phyloP scores from a whole-genome alignment of 2,329 filamentous ascomycete genomes.

The Ophiocordyceps camponoti-leonardi region DNA sequence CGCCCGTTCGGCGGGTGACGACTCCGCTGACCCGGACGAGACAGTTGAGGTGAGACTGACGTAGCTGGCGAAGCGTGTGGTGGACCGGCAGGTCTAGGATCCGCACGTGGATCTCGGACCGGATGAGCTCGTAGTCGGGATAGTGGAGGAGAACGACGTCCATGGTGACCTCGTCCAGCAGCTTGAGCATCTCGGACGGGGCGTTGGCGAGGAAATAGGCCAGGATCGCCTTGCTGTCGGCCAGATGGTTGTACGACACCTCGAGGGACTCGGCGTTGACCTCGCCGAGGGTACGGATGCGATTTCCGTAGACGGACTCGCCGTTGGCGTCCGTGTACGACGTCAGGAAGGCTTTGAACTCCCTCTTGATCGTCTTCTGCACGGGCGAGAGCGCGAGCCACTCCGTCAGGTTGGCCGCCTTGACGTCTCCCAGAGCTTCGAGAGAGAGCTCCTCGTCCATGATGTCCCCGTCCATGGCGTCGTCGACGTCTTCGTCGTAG shows the following conservation, averaged over 20 bases:
- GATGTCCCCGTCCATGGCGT: constrained; percentile 81
- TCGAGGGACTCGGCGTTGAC: constrained; percentile 92
- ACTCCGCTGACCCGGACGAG: constrained; percentile 88
- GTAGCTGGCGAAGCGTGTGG: constrained; percentile 86
- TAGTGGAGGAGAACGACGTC: constrained; percentile 93
- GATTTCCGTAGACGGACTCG: constrained; percentile 84
- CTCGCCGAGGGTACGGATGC: constrained; percentile 89
- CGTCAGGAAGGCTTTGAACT: constrained; percentile 95
- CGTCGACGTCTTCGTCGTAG: constrained; percentile 89
- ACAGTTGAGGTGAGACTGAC: constrained; percentile 91
- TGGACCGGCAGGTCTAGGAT: constrained; percentile 89
- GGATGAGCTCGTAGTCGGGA: constrained; percentile 93
- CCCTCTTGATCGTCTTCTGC: constrained; percentile 80
- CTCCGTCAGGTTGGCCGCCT: constrained; percentile 81
- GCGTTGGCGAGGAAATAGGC: constrained; percentile 95
- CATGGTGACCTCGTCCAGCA: constrained; percentile 94
- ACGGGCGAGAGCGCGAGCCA: constrained; percentile 88
- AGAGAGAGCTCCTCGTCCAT: constrained; percentile 92
- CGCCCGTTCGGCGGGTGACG: constrained; percentile 81
- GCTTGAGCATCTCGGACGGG: constrained; percentile 82
- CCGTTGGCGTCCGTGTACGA: constrained; percentile 86
- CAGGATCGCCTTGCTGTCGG: constrained; percentile 77
- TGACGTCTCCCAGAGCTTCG: constrained; percentile 82
- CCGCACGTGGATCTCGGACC: constrained; percentile 92
- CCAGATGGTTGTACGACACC: constrained; percentile 86